These are phyloP conservation scores for Leptomonas seymouri DNA, from an alignment of 208 protist genomes.

Conservation along the genomic window DNA sequence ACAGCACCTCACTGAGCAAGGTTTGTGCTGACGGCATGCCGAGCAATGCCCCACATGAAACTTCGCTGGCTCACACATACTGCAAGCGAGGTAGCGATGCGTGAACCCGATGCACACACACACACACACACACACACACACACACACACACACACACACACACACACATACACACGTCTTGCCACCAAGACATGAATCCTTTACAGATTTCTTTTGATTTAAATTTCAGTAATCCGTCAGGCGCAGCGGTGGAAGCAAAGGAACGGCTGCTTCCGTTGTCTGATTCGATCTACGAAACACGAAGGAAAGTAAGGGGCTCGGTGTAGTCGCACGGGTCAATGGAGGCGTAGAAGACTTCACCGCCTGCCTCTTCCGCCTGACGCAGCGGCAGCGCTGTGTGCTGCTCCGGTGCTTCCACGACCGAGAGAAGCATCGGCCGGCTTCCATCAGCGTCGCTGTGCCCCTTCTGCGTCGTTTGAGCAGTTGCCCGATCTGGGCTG, in stretches of 20 bases:
- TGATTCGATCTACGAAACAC: conserved; percentile 28
- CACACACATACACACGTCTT: background rate
- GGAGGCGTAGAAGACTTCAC: conserved; percentile 3
- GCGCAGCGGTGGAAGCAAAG: background rate
- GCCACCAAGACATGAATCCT: background rate
- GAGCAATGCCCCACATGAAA: no score
- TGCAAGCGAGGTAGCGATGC: no score
- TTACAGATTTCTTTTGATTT: background rate
- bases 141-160: background rate
- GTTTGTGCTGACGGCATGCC: no score
- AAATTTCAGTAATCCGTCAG: background rate
- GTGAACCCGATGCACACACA: no score
- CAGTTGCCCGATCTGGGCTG: background rate
- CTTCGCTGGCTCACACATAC: no score
- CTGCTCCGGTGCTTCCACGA: conserved; percentile 16
- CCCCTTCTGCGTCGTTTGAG: background rate
- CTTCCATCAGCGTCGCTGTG: background rate
- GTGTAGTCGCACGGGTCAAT: conserved; percentile 50
- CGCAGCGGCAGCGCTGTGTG: background rate
- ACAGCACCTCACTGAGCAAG: no score
- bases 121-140: conserved; percentile 21
- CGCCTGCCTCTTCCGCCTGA: background rate
- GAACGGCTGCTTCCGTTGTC: background rate
- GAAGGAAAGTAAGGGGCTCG: conserved; percentile 48
- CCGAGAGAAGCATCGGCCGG: conserved; percentile 1